phyloP scores from a whole-genome alignment of 2,329 filamentous ascomycete genomes.

The Ophiostoma australiae region DNA sequence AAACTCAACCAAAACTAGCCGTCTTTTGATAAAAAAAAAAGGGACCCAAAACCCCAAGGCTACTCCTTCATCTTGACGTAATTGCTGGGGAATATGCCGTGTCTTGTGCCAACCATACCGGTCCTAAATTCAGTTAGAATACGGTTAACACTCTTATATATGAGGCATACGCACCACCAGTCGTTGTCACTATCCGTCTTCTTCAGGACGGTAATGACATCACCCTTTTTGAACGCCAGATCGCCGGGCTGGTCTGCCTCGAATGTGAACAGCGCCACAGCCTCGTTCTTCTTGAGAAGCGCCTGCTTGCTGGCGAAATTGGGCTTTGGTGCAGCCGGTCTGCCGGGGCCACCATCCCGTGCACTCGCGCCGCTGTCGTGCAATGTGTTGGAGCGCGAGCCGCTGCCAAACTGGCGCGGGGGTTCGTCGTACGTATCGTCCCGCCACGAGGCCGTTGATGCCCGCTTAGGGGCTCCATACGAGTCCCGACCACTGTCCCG shows the following conservation, averaged over 20 bases:
- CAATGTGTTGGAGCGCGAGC: slow-evolving; percentile 50
- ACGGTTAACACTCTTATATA: not conserved
- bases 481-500: slow-evolving; percentile 32
- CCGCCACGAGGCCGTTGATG: slow-evolving; percentile 54
- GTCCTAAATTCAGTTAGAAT: slow-evolving; percentile 54
- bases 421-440: slow-evolving; percentile 68
- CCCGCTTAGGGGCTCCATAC: slow-evolving; percentile 10
- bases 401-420: slow-evolving; percentile 33
- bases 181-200: slow-evolving; percentile 90
- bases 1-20: not conserved
- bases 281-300: slow-evolving; percentile 66
- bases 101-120: slow-evolving; percentile 74
- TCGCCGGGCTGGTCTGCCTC: slow-evolving; percentile 91
- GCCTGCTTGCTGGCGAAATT: slow-evolving; percentile 62
- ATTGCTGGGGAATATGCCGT: slow-evolving; percentile 89
- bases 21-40: not conserved
- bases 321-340: slow-evolving; percentile 85
- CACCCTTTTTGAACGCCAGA: slow-evolving; percentile 93
- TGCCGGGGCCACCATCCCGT: slow-evolving; percentile 57
- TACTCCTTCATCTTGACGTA: slow-evolving; percentile 63
- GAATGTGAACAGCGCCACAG: slow-evolving; percentile 86
- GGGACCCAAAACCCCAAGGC: too few species aligned
- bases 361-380: slow-evolving; percentile 38
- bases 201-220: slow-evolving; percentile 91
- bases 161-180: slow-evolving; percentile 66